Evolutionary conservation across 306 rosid species (phyloP).

Genomic region (Parietaria judaica): DNA sequence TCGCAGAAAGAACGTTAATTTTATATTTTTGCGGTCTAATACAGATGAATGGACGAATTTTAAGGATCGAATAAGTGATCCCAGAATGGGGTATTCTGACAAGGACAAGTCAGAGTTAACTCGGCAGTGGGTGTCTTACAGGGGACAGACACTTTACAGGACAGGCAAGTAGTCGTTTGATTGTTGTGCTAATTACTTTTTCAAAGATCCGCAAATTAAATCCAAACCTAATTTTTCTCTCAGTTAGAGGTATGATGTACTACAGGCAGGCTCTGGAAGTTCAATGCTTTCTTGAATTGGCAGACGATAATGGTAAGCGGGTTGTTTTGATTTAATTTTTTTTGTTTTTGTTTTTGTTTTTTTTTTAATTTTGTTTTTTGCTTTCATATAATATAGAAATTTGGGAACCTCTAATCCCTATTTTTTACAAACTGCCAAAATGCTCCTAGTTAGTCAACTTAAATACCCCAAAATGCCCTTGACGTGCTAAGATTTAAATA

Average conservation of each 20-base stretch:
- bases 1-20: slow-evolving; percentile 4
- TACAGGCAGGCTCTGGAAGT: slow-evolving; percentile 60
- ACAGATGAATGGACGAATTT: slow-evolving; percentile 92
- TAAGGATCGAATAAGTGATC: slow-evolving; percentile 35
- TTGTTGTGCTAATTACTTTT: slow-evolving; percentile 5
- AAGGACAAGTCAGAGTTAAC: slow-evolving; percentile 30
- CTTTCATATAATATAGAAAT: neutral
- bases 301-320: slow-evolving; percentile 53
- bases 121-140: slow-evolving; percentile 87
- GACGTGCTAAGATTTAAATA: too few relatives aligned
- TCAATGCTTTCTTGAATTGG: slow-evolving; percentile 60
- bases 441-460: too few relatives aligned
- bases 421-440: too few relatives aligned
- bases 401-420: neutral
- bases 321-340: too few relatives aligned
- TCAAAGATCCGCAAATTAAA: slow-evolving; percentile 8
- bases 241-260: slow-evolving; percentile 99
- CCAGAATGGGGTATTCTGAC: slow-evolving; percentile 1
- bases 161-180: slow-evolving; percentile 52
- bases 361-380: neutral
- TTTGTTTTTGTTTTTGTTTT: neutral
- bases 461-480: too few relatives aligned
- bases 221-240: slow-evolving; percentile 18
- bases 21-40: slow-evolving; percentile 18
- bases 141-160: slow-evolving; percentile 93